Base-by-base conservation (phyloP, 73 alveolate species). In the Paramecium sexaurelia region DNA sequence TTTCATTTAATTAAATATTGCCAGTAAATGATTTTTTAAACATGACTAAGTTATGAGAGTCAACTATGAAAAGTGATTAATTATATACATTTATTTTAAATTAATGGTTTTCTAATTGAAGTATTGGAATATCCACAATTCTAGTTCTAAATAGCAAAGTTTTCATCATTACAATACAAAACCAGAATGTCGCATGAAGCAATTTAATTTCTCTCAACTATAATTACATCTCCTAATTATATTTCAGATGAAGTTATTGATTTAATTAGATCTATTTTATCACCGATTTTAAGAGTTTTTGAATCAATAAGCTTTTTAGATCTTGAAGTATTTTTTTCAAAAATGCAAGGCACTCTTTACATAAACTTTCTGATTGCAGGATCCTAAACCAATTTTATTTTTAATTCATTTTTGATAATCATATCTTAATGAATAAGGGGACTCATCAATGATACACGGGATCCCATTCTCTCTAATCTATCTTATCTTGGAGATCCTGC, bases 341-440 rank as follows among this genome's bases (percentile, higher is more conserved):
- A 71, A 11, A 71, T 32, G 15, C 66, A 27, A 15, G 86, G 86
- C 15, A 71, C 56, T 71, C 13, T 2, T 33, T 22, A 17, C 86
- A 35, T 71, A 17, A 71, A 71, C 6, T 71, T 32, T 20, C 56
- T 35, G 15, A 71, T 71, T 1, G 55, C 55, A 32, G 86, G 86
- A 37, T 71, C 85, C 61, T 71, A 35, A 7, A 35, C 56, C 15
- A 71, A 35, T 71, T 71, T 37, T 2, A 5, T 27, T 36, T 35
- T 71, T 19, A 35, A 36, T 71, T 71, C 56, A 71, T 71, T 32
- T 37, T 71, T 71, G 20, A 71, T 32, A 71, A 71, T 35, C 86
- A 71, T 71, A 33, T 71, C 86, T 37, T 71, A 22, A 15, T 71
- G 55, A 36, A 71, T 71, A 7, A 71, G 86, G 2, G 86, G 86